Conservation (phyloP, 306 rosid species). For the Oxytropis ochrocephala region DNA sequence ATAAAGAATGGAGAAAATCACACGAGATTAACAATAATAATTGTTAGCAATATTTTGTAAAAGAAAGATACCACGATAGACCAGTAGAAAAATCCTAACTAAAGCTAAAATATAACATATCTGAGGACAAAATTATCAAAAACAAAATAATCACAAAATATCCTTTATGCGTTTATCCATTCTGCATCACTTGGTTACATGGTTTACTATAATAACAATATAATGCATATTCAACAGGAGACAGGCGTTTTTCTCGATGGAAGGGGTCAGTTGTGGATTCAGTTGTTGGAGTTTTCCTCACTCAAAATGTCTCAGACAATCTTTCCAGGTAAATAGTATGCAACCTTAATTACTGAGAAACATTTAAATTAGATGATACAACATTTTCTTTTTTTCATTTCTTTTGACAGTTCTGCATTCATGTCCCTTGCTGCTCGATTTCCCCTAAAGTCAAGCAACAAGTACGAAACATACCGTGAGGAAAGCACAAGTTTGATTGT, state of each 20-base stretch:
- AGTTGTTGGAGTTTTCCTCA: constrained; percentile 94
- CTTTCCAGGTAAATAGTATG: constrained; percentile 69
- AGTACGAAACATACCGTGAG: constrained; percentile 5
- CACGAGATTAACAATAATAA: not conserved
- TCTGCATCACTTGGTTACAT: constrained; percentile 1
- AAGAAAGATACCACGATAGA: not conserved
- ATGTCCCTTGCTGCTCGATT: constrained; percentile 91
- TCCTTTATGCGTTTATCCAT: not conserved
- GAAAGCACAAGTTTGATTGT: constrained; percentile 20
- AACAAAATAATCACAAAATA: not conserved
- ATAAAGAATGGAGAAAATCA: not conserved
- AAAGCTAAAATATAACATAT: not conserved
- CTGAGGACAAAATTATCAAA: not conserved
- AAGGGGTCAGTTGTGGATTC: constrained; percentile 99
- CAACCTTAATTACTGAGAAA: not conserved
- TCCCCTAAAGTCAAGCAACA: constrained; percentile 43
- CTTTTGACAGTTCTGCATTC: constrained; percentile 82
- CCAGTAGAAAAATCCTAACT: not conserved
- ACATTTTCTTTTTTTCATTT: not conserved
- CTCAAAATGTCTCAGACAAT: constrained; percentile 97
- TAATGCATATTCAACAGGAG: constrained; percentile 61
- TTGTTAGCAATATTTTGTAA: not conserved
- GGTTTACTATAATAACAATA: constrained; percentile 6
- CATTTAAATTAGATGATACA: not conserved
- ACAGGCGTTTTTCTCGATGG: constrained; percentile 93